Conservation (phyloP, 371 early-diverging fungal species). For the Circinella umbellata region DNA sequence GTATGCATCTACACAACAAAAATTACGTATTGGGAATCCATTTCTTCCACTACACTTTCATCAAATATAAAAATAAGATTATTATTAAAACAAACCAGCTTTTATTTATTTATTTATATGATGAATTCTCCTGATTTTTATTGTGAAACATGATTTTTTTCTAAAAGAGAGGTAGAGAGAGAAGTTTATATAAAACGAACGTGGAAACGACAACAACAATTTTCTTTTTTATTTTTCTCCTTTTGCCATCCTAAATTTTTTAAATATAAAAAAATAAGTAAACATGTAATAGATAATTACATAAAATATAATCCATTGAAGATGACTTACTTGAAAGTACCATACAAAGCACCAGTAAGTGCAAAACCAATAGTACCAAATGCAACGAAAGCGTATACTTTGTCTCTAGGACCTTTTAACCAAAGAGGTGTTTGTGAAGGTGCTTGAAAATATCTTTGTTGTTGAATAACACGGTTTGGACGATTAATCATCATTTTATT, state of each 20-base stretch:
- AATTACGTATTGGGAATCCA: too few relatives aligned
- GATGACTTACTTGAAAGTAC: constrained; percentile 37
- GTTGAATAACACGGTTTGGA: constrained; percentile 39
- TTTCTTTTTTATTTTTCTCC: constrained; percentile 16
- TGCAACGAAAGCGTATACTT: constrained; percentile 27
- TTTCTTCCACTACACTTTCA: too few relatives aligned
- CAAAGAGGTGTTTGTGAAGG: constrained; percentile 35
- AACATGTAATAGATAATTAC: too few relatives aligned
- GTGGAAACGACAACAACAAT: too few relatives aligned
- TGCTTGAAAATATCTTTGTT: constrained; percentile 46
- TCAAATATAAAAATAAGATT: too few relatives aligned
- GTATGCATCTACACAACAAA: too few relatives aligned
- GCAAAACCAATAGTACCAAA: constrained; percentile 40
- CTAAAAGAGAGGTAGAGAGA: too few relatives aligned
- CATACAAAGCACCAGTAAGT: constrained; percentile 33
- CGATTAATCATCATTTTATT: too few relatives aligned
- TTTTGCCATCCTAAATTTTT: constrained; percentile 11
- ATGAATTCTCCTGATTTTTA: neutral
- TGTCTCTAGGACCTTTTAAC: constrained; percentile 41
- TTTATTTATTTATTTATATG: too few relatives aligned
- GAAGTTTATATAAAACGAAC: neutral
- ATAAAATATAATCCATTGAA: too few relatives aligned
- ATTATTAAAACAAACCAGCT: too few relatives aligned
- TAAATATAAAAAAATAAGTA: neutral
- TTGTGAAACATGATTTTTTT: constrained; percentile 5